Evolutionary conservation across 2,329 filamentous ascomycete species (phyloP).

Genomic region (Orbilia javanica): DNA sequence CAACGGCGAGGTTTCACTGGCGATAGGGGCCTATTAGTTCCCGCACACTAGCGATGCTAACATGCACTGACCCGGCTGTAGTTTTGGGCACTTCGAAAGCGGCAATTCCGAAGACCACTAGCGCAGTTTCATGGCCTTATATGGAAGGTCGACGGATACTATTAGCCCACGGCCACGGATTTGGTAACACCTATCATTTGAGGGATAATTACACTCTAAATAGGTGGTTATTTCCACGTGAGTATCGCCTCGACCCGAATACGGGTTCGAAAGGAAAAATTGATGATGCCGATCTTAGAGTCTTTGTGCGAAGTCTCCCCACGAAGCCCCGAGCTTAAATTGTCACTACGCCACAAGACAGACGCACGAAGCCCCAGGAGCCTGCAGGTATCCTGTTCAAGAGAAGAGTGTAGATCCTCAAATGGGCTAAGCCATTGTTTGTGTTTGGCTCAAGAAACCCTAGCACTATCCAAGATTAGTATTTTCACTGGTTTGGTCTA

Average conservation of each 20-base stretch:
- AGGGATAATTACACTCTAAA: not conserved
- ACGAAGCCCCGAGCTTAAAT: not conserved
- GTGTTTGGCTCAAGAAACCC: not conserved
- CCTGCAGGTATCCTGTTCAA: no score
- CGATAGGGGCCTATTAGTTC: not conserved
- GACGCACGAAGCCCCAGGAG: not conserved
- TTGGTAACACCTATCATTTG: slow-evolving; percentile 11
- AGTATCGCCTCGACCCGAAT: not conserved
- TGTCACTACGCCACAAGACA: not conserved
- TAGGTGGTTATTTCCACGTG: not conserved
- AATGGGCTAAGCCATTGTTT: not conserved
- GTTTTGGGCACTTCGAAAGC: not conserved
- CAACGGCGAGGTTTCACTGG: not conserved
- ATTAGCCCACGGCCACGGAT: slow-evolving; percentile 9
- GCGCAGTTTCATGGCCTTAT: not conserved
- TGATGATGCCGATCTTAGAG: not conserved
- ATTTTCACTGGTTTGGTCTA: not conserved
- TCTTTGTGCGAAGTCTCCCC: not conserved
- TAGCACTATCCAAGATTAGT: not conserved
- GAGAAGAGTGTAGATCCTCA: not conserved
- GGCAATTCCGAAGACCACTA: not conserved
- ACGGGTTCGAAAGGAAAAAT: not conserved
- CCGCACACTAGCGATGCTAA: not conserved
- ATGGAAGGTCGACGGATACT: not conserved
- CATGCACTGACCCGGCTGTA: not conserved